Conservation (phyloP, 73 alveolate species). For the Uronychia setigera region DNA sequence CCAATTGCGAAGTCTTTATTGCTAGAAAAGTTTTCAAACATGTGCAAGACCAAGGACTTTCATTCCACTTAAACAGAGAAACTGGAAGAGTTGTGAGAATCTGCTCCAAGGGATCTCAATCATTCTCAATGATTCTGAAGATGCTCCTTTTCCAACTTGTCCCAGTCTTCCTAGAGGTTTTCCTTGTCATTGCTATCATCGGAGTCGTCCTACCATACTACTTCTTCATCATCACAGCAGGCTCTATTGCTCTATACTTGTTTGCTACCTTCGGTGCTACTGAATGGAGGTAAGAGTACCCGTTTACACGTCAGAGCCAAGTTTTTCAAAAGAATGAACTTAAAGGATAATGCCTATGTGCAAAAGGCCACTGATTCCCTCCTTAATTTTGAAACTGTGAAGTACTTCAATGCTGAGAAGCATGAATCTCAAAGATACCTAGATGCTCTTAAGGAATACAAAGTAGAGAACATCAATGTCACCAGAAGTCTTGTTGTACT, state of each 20-base stretch:
- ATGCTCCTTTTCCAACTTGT: slow-evolving; percentile 24
- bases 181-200: slow-evolving; percentile 33
- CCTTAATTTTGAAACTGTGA: slow-evolving; percentile 76
- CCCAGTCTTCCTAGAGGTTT: slow-evolving; percentile 59
- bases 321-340: slow-evolving; percentile 42
- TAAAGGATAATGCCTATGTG: slow-evolving; percentile 39
- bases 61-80: slow-evolving; percentile 68
- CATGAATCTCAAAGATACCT: slow-evolving; percentile 60
- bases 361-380: slow-evolving; percentile 78
- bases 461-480: slow-evolving; percentile 39
- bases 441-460: slow-evolving; percentile 51
- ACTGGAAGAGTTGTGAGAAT: slow-evolving; percentile 67
- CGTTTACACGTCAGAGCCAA: slow-evolving; percentile 26
- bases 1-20: slow-evolving; percentile 48
- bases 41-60: slow-evolving; percentile 50
- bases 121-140: slow-evolving; percentile 55
- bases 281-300: slow-evolving; percentile 52
- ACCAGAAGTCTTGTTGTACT: slow-evolving; percentile 46
- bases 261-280: slow-evolving; percentile 51
- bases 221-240: slow-evolving; percentile 27
- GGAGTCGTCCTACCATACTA: slow-evolving; percentile 12
- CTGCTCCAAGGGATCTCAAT: slow-evolving; percentile 60
- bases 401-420: slow-evolving; percentile 67
- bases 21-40: slow-evolving; percentile 65
- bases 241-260: slow-evolving; percentile 46